phyloP scores from a whole-genome alignment of 257 asterid species.

The Solanum pennellii region DNA sequence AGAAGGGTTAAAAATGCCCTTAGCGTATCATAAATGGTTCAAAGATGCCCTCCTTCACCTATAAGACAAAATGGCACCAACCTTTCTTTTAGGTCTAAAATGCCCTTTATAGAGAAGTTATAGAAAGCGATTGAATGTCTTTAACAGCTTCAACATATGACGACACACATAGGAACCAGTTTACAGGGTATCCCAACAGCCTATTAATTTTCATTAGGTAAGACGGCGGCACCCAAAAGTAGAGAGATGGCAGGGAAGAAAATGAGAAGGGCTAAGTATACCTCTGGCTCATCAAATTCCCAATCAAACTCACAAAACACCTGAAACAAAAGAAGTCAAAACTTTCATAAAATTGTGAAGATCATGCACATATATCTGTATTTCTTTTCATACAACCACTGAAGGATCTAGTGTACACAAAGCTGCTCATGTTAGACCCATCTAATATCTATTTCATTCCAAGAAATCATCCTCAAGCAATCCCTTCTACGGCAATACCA shows the following conservation, averaged over 20 bases:
- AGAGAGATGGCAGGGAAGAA: not conserved
- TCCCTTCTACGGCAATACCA: not conserved
- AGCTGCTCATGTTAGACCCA: not conserved
- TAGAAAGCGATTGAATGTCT: not conserved
- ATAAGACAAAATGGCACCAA: not conserved
- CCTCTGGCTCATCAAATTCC: slow-evolving; percentile 88
- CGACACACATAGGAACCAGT: not conserved
- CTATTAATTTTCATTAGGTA: not conserved
- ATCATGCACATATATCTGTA: not conserved
- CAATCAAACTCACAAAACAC: slow-evolving; percentile 82
- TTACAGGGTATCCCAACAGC: not conserved
- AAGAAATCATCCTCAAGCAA: not conserved
- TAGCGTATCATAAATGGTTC: not conserved
- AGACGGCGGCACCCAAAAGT: not conserved
- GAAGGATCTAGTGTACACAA: not conserved
- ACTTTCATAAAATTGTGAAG: not conserved
- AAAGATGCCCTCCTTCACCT: not conserved
- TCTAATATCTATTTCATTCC: not conserved
- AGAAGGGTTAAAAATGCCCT: not conserved
- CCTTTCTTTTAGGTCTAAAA: not conserved
- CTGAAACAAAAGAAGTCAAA: slow-evolving; percentile 28
- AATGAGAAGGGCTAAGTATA: slow-evolving; percentile 12
- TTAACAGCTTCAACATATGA: not conserved
- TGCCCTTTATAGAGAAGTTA: not conserved
- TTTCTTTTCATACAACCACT: not conserved